These are phyloP conservation scores for Citrus maxima DNA, from an alignment of 345 rosid genomes.

Conservation along the genomic window DNA sequence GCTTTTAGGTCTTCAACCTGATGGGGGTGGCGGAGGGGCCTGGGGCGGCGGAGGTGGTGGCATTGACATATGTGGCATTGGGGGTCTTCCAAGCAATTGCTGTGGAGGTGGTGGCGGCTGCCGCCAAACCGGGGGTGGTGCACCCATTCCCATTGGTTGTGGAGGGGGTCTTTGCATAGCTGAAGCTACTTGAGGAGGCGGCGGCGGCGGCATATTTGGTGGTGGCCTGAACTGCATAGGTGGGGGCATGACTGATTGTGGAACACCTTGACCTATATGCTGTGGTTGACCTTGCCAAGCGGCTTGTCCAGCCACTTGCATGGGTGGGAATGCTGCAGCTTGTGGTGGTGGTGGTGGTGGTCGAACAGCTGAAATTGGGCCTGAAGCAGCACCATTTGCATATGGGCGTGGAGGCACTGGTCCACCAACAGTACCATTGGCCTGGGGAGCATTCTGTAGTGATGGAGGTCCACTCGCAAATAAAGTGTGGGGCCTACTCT, in stretches of 20 bases:
- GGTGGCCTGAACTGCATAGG: slow-evolving; percentile 77
- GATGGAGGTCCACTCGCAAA: slow-evolving; percentile 94
- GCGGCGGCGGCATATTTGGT: slow-evolving; percentile 44
- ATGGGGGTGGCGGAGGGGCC: slow-evolving; percentile 34
- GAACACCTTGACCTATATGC: slow-evolving; percentile 55
- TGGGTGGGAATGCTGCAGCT: slow-evolving; percentile 42
- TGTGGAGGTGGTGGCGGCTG: slow-evolving; percentile 72
- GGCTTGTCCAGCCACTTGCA: slow-evolving; percentile 50
- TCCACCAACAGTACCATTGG: slow-evolving; percentile 52
- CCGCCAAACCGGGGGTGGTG: slow-evolving; percentile 51
- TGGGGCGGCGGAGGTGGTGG: slow-evolving; percentile 48
- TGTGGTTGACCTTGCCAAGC: slow-evolving; percentile 74
- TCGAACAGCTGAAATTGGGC: slow-evolving; percentile 45
- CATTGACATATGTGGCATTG: slow-evolving; percentile 66
- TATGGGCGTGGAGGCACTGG: slow-evolving; percentile 71
- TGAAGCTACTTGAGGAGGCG: slow-evolving; percentile 46
- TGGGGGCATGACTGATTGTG: slow-evolving; percentile 47
- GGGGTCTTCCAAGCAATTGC: slow-evolving; percentile 47
- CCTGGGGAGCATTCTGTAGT: slow-evolving; percentile 46
- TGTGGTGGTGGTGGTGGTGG: slow-evolving; percentile 84
- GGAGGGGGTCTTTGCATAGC: slow-evolving; percentile 59
- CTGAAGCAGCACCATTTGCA: slow-evolving; percentile 57
- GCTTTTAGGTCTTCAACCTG: slow-evolving; percentile 1
- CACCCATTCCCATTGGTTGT: slow-evolving; percentile 73
- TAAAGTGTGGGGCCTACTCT: slow-evolving; percentile 92